Evolutionary conservation across 2,329 filamentous ascomycete genomes (phyloP), one percentile per base, ranked within the genome.

Genomic region (Teratosphaeria viscida): DNA sequence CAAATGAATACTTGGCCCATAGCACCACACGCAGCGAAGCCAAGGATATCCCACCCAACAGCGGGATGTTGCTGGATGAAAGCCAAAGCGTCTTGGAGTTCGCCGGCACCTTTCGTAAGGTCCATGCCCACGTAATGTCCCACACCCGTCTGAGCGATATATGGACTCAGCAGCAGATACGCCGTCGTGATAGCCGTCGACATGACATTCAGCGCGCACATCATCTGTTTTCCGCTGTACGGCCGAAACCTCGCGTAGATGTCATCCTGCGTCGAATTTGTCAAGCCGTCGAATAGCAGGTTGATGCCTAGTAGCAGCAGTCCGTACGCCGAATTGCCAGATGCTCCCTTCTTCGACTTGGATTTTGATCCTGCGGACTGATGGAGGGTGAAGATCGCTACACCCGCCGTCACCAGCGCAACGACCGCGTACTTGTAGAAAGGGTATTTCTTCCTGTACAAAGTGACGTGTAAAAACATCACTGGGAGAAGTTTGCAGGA

Each of bases 401-500:
- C 94, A 61, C 94, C 94, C 7, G 87, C 82, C 0, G 94, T 99
- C 12, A 99, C 94, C 63, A 92, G 85, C 3, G 88, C 83, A 6
- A 99, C 91, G 61, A 99, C 94, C 52, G 89, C 82, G 77, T 99
- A 99, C 78, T 99, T 99, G 81, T 96, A 96, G 54, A 96, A 79
- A 1, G 94, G 92, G 75, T 96, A 99, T 55, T 86, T 82, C 70
- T 87, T 88, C 61, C 87, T 86, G 79, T 96, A 99, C 54, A 99
- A 76, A 53, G 91, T 92, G 70, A 97, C 84, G 78, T 99, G 92
- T 49, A 99, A 82, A 70, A 94, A 86, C 94, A 99, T 97, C 70
- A 99, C 94, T 2, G 94, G 94, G n/a, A 99, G 85, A 23, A 99
- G 83, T 79, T 99, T 99, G 86, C 94, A 99, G 68, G 88, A 92